phyloP scores from a whole-genome alignment of 106 monocot species.

The Chionographis japonica region DNA sequence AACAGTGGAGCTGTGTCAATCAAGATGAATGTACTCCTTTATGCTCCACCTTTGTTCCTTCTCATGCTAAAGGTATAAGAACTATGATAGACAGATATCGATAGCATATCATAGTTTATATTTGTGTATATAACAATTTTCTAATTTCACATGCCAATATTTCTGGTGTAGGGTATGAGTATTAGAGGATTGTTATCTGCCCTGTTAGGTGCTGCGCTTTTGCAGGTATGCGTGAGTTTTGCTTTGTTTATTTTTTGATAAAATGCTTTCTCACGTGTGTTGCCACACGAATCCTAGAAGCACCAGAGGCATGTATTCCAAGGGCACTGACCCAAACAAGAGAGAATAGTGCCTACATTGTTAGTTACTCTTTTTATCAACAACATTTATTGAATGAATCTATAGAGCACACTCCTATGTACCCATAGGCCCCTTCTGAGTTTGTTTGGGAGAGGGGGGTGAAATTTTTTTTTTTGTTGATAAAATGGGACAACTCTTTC shows the following conservation, averaged over 20 bases:
- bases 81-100: slow-evolving; percentile 2
- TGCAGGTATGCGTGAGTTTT: slow-evolving; percentile 51
- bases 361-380: no score
- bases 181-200: slow-evolving; percentile 57
- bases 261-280: no score
- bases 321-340: no score
- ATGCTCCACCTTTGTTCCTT: slow-evolving; percentile 81
- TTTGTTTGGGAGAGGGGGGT: no score
- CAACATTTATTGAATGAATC: no score
- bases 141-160: not conserved
- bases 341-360: no score
- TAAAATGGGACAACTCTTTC: no score
- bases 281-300: no score
- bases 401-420: no score
- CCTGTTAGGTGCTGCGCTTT: slow-evolving; percentile 71
- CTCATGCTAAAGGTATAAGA: slow-evolving; percentile 86
- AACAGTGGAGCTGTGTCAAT: slow-evolving; percentile 90
- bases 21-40: slow-evolving; percentile 98
- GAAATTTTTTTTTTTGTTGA: no score
- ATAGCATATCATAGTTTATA: not conserved
- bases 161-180: slow-evolving; percentile 54
- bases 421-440: no score
- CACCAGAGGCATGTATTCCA: no score
- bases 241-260: not conserved
- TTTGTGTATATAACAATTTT: not conserved